Base-by-base conservation (phyloP, 768 basidiomycete species). In the Cyathus striatus region DNA sequence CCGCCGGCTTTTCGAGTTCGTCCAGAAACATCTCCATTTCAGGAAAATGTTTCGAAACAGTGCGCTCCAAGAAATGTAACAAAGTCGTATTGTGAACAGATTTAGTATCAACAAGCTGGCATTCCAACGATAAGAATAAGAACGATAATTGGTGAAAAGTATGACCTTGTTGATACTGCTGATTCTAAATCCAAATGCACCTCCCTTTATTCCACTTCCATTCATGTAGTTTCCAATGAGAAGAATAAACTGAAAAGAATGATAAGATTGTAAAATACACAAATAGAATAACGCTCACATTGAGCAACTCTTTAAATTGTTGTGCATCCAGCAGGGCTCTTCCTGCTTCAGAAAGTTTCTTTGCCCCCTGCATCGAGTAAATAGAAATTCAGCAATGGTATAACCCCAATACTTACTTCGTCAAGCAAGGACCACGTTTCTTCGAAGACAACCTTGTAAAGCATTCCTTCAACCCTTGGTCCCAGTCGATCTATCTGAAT, bases 191-290 rank as follows among this genome's bases (percentile, higher is more conserved):
- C 95, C 95, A 53, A 90, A 95, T 1, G 96, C 96, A 23, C 94
- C 94, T 43, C 95, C 95, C 61, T 95, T 96, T 54, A 91, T 77
- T 42, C 94, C 92, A 41, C 91, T 86, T 5, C 93, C 91, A 58
- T 99, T 99, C 85, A 98, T 93, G 62, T 92, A 99, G 61, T 99
- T 99, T 33, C 95, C 95, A 51, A 99, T 80, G 52, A 94, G 75
- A 12, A 99, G 81, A 50, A 98, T 96, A 32, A 99, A 77, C 86
- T 75, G 46, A n/a, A 42, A 17, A 23, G 21, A 36, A 17, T 2
- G 30, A 17, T 42, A 26, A 18, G 25, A 24, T 21, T 22, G 16
- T 33, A 6, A 37, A 7, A n/a, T 3, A 24, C 22, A 40, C 13
- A 16, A 34, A 22, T 17, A 42, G 13, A 33, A 23, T 35, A 21